Evolutionary conservation across 2,329 filamentous ascomycete genomes (phyloP).

Genomic region (Leptographium radiaticola): DNA sequence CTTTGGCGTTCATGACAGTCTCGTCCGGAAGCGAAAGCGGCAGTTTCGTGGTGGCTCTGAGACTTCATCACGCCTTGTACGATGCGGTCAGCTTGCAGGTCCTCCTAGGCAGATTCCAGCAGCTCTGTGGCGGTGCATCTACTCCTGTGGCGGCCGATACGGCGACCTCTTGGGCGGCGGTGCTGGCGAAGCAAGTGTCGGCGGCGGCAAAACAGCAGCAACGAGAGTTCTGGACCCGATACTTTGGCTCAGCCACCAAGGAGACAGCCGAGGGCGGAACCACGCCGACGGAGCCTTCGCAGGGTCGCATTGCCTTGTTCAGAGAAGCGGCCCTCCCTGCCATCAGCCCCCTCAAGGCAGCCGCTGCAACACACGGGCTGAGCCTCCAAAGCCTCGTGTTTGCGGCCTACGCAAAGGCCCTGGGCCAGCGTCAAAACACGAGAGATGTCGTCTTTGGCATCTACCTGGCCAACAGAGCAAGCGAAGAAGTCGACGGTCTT

Average conservation of each 20-base stretch:
- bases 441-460: constrained; percentile 56
- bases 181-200: constrained; percentile 9
- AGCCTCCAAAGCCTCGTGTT: constrained; percentile 65
- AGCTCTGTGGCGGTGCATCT: constrained; percentile 9
- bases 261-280: neutral
- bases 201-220: neutral
- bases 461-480: constrained; percentile 67
- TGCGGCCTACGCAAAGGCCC: constrained; percentile 47
- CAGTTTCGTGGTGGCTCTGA: constrained; percentile 28
- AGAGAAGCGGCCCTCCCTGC: constrained; percentile 31
- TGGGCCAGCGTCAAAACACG: neutral
- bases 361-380: constrained; percentile 36
- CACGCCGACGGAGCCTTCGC: too few species aligned
- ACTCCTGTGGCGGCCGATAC: neutral
- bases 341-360: constrained; percentile 24
- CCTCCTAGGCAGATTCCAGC: constrained; percentile 35
- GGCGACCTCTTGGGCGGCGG: constrained; percentile 14
- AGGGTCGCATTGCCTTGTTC: constrained; percentile 16
- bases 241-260: constrained; percentile 18
- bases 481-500: constrained; percentile 22
- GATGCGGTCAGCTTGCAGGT: constrained; percentile 67
- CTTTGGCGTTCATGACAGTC: constrained; percentile 2
- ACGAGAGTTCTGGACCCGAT: constrained; percentile 28
- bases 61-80: constrained; percentile 78
- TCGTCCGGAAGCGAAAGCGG: neutral